Percentiles rank a stretch among this genome's conserved stretches.
Evolutionary conservation across 352 stramenopile species (phyloP).

Genomic region (Phytophthora nicotianae): DNA sequence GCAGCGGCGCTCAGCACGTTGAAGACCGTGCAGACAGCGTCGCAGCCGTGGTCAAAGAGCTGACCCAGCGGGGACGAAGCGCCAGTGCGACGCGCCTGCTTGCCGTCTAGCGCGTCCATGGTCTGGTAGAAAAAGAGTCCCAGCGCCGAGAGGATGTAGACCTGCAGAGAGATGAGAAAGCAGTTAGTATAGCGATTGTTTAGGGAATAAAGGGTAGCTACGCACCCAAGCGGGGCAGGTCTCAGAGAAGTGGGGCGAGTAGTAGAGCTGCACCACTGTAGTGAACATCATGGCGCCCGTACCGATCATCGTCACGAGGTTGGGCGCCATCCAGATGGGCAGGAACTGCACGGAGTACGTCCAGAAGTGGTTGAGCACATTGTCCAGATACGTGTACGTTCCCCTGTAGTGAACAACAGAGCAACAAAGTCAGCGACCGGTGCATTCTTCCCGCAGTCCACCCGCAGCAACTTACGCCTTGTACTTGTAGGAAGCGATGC

Average conservation of each 20-base stretch:
- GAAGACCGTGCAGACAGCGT: conserved; percentile 83
- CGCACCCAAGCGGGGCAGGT: conserved; percentile 63
- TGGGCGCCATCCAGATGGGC: conserved; percentile 90
- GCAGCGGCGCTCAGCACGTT: conserved; percentile 80
- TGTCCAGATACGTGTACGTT: conserved; percentile 89
- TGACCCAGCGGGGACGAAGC: conserved; percentile 96
- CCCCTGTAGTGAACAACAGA: conserved; percentile 46
- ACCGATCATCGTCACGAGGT: conserved; percentile 91
- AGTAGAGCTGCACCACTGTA: conserved; percentile 80
- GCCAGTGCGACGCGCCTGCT: conserved; percentile 96
- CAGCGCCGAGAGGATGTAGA: conserved; percentile 78
- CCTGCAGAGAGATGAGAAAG: conserved; percentile 16
- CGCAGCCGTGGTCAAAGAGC: conserved; percentile 98
- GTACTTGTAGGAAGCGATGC: conserved; percentile 89
- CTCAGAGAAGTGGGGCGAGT: conserved; percentile 71
- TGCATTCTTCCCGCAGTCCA: neutral
- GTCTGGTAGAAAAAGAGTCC: conserved; percentile 96
- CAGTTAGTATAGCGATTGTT: neutral
- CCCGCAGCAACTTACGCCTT: conserved; percentile 68
- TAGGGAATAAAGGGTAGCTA: neutral
- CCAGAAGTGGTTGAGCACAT: conserved; percentile 89
- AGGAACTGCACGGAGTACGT: conserved; percentile 82
- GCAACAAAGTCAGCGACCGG: conserved; percentile 7
- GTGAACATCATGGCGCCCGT: conserved; percentile 78
- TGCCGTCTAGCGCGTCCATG: conserved; percentile 99